Conservation (phyloP, 371 early-diverging fungal genomes). For the Rhizopus sp. region DNA sequence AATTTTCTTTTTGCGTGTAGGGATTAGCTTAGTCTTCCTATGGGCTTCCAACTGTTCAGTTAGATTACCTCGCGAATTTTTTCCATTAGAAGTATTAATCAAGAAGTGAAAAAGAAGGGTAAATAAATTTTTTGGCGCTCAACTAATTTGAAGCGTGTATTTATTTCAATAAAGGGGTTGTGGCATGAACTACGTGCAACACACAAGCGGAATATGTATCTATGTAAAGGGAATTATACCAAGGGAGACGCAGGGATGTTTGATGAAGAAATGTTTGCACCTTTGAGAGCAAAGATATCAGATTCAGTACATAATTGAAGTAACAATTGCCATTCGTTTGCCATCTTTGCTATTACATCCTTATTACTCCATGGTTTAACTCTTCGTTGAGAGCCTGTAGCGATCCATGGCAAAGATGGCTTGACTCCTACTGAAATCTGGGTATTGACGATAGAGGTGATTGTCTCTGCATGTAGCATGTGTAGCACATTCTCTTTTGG, state of each 20-base stretch:
- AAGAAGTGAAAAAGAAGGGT: constrained; percentile 1
- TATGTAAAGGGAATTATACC: neutral
- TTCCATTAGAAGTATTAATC: constrained; percentile 30
- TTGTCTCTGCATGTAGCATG: constrained; percentile 31
- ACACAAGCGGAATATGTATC: too few species aligned
- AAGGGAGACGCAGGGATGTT: constrained; percentile 4
- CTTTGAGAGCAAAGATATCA: constrained; percentile 4
- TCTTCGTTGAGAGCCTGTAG: constrained; percentile 17
- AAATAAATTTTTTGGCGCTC: neutral
- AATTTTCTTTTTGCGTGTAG: constrained; percentile 57
- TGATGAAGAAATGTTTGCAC: constrained; percentile 2
- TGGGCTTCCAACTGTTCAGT: neutral
- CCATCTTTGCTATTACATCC: constrained; percentile 24
- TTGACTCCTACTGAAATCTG: constrained; percentile 37
- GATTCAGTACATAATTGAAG: constrained; percentile 26
- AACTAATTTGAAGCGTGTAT: neutral
- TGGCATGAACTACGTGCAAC: too few species aligned
- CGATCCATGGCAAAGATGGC: constrained; percentile 38
- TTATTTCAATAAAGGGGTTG: neutral
- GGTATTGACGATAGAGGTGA: constrained; percentile 33
- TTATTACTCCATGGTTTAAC: constrained; percentile 35
- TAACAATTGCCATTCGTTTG: constrained; percentile 37
- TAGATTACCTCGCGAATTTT: constrained; percentile 46
- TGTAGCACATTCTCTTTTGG: constrained; percentile 19
- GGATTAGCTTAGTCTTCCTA: too few species aligned